Evolutionary conservation across 2,329 filamentous ascomycete species (phyloP).

Genomic region (Pyrenophora seminiperda): DNA sequence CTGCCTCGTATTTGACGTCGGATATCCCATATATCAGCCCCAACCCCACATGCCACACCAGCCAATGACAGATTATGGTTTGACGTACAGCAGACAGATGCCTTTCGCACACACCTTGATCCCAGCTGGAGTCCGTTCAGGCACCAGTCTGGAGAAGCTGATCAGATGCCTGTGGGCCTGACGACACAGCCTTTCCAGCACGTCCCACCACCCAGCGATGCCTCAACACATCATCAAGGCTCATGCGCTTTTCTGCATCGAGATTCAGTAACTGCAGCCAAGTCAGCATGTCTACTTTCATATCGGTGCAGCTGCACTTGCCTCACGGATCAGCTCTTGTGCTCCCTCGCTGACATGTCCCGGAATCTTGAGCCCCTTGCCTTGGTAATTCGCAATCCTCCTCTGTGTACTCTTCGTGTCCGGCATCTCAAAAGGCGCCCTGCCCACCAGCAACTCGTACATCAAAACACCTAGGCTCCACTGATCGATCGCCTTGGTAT

Average conservation of each 20-base stretch:
- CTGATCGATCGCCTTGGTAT: constrained; percentile 89
- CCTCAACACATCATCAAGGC: constrained; percentile 78
- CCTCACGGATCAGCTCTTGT: constrained; percentile 70
- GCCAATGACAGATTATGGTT: not conserved
- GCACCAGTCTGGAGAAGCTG: constrained; percentile 2
- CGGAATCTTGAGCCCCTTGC: constrained; percentile 83
- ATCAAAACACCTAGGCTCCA: constrained; percentile 93
- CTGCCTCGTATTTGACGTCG: not conserved
- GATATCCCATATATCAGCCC: not conserved
- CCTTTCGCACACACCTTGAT: not conserved
- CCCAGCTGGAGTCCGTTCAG: not conserved
- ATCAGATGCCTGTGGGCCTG: constrained; percentile 5
- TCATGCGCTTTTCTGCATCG: constrained; percentile 88
- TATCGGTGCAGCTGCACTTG: constrained; percentile 14
- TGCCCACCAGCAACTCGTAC: constrained; percentile 91
- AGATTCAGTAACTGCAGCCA: constrained; percentile 26
- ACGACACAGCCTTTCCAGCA: constrained; percentile 7
- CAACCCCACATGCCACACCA: not conserved
- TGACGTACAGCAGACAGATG: not conserved
- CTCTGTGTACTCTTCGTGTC: constrained; percentile 81
- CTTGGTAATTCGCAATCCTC: constrained; percentile 70
- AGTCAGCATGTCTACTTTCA: not conserved
- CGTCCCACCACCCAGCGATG: constrained; percentile 94
- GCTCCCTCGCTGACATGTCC: constrained; percentile 85
- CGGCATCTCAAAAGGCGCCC: constrained; percentile 92